These are phyloP conservation scores for Salisapilia sapeloensis DNA, from an alignment of 352 stramenopile genomes.

Conservation along the genomic window DNA sequence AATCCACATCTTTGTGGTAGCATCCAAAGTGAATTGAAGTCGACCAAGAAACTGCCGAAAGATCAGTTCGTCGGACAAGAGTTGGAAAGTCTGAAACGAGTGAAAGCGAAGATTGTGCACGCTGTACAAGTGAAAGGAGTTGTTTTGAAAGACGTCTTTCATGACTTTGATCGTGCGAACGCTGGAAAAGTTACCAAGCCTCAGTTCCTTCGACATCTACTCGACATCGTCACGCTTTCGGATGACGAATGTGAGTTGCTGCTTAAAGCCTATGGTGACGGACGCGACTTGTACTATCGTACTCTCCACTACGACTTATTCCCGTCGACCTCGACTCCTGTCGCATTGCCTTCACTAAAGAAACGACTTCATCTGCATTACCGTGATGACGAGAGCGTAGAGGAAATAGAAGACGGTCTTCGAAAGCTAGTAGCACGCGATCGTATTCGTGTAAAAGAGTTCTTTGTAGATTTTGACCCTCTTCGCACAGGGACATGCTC, in stretches of 20 bases:
- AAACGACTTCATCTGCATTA: constrained; percentile 13
- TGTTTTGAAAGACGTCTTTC: constrained; percentile 78
- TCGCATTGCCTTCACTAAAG: no score
- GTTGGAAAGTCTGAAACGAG: constrained; percentile 9
- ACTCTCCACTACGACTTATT: constrained; percentile 56
- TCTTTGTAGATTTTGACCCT: constrained; percentile 72
- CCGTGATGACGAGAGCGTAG: constrained; percentile 9
- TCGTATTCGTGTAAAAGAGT: constrained; percentile 69
- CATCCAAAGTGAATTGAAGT: constrained; percentile 11
- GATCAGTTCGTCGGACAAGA: constrained; percentile 14
- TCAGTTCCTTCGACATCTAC: constrained; percentile 58
- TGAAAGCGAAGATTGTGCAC: constrained; percentile 36
- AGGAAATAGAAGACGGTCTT: constrained; percentile 37
- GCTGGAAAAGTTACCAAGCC: constrained; percentile 65
- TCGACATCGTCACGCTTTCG: constrained; percentile 38
- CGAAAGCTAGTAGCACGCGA: constrained; percentile 42
- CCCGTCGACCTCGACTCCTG: constrained; percentile 13
- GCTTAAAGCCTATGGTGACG: constrained; percentile 51
- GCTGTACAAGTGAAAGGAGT: constrained; percentile 65
- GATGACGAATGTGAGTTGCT: constrained; percentile 32
- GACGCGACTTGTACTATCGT: constrained; percentile 64
- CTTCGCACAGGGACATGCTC: constrained; percentile 60
- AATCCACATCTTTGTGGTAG: constrained; percentile 24
- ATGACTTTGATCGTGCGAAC: constrained; percentile 74
- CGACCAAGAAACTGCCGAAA: constrained; percentile 15